Conservation (phyloP, 164 flowering plant genomes). For the Berberis thunbergii region DNA sequence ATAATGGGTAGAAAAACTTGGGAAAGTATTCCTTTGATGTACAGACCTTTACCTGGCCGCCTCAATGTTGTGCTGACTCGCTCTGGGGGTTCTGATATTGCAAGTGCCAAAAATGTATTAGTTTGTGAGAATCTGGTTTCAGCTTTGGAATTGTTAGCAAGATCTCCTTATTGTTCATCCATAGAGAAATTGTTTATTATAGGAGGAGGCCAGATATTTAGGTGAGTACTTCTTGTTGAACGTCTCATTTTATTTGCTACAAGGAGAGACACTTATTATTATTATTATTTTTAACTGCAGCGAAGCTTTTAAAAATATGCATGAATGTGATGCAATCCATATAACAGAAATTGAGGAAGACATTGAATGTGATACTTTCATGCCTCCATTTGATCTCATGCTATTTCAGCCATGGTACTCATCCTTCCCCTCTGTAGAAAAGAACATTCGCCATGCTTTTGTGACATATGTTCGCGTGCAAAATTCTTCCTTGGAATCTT, state of each 20-base stretch:
- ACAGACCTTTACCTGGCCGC: slow-evolving; percentile 78
- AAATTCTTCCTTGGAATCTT: slow-evolving; percentile 25
- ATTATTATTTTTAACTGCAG: slow-evolving; percentile 1
- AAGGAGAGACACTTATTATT: neutral
- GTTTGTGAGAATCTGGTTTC: slow-evolving; percentile 68
- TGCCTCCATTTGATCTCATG: slow-evolving; percentile 57
- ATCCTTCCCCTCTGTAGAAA: slow-evolving; percentile 64
- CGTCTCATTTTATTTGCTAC: neutral
- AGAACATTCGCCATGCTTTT: slow-evolving; percentile 51
- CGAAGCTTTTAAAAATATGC: slow-evolving; percentile 56
- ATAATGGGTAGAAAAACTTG: slow-evolving; percentile 95
- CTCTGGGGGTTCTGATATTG: slow-evolving; percentile 64
- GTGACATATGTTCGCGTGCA: slow-evolving; percentile 68
- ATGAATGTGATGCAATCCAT: slow-evolving; percentile 82
- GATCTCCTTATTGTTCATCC: slow-evolving; percentile 63
- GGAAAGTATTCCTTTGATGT: slow-evolving; percentile 72
- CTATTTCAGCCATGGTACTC: slow-evolving; percentile 77
- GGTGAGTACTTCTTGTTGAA: slow-evolving; percentile 10
- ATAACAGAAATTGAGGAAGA: slow-evolving; percentile 61
- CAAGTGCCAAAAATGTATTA: slow-evolving; percentile 71
- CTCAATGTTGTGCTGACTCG: slow-evolving; percentile 89
- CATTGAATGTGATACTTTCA: slow-evolving; percentile 82
- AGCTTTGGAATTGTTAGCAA: slow-evolving; percentile 68
- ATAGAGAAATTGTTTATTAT: slow-evolving; percentile 78
- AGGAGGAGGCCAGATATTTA: slow-evolving; percentile 84